phyloP scores from a whole-genome alignment of 306 rosid genomes.

The Adenanthera pavonina region DNA sequence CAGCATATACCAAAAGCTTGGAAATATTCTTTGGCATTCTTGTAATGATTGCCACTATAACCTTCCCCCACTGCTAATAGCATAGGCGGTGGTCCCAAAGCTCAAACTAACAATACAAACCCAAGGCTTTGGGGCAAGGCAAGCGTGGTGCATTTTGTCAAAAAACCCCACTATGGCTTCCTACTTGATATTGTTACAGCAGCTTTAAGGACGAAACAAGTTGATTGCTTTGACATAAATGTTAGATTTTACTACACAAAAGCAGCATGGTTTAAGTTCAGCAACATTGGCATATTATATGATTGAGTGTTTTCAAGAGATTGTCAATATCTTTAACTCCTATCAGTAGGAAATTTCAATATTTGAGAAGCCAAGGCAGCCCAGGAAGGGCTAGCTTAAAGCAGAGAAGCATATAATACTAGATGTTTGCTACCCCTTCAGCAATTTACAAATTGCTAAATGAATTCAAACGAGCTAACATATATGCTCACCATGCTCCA shows the following conservation, averaged over 20 bases:
- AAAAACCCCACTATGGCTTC: neutral
- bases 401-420: neutral
- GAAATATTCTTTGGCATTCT: neutral
- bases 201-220: neutral
- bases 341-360: neutral
- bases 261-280: neutral
- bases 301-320: neutral
- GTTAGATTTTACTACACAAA: slow-evolving; percentile 3
- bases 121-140: neutral
- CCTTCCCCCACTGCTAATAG: neutral
- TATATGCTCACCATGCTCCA: slow-evolving; percentile 82
- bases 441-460: neutral
- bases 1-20: neutral
- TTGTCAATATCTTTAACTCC: neutral
- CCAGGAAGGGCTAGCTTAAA: neutral
- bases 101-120: neutral
- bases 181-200: neutral
- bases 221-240: neutral
- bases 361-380: neutral
- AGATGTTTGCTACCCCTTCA: neutral
- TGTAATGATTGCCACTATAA: neutral
- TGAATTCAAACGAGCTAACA: neutral
- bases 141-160: neutral
- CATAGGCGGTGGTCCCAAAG: neutral
- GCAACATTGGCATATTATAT: neutral